Evolutionary conservation across 2,329 filamentous ascomycete species (phyloP), one percentile per base, ranked within the genome.

Genomic region (Cyclaneusma minus): DNA sequence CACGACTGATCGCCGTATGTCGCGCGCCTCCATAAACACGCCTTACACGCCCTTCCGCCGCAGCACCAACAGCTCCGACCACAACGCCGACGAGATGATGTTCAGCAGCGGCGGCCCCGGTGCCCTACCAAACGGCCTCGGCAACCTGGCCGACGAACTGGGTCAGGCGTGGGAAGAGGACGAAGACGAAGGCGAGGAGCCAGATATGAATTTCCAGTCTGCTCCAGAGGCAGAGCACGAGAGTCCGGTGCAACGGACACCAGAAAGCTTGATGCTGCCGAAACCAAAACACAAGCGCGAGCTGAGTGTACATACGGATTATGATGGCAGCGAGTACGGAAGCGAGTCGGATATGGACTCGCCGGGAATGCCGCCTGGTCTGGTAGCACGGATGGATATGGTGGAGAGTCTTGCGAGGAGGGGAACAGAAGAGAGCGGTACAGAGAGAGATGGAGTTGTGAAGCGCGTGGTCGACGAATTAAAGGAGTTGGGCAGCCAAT

Each of bases 61-160:
- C 21, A 39, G 33, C 16, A 28, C 39, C 14, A 34, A 25, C 13
- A 32, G 43, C 10, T 37, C 35, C 16, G 42, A 45, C 29, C 42
- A 39, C 6, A 38, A 41, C 12, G 34, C 36, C 6, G 32, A 35
- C 22, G 42, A 47, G 29, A 35, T 40, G 3, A 19, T 19, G 12
- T 45, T 44, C 21, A 35, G 31, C 20, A 59, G 50, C 19, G 49
- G 49, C 23, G 52, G 49, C 13, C 47, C 47, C 3, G 55, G 54
- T 25, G 26, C 35, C 5, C 48, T 45, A 26, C 55, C 52, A 24
- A 68, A 68, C 34, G 74, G 75, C 6, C 56, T 83, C 35, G 81
- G 80, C 16, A 85, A 83, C 39, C 51, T 89, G 25, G 81, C 81
- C 2, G 81, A 87, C 49, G 81, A 89, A 50, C 56, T 89, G 24